A percentile compares a stretch with the other conserved stretches of the same genome.
Conservation (phyloP, 2,329 filamentous ascomycete species). For the Botrytis byssoidea region DNA sequence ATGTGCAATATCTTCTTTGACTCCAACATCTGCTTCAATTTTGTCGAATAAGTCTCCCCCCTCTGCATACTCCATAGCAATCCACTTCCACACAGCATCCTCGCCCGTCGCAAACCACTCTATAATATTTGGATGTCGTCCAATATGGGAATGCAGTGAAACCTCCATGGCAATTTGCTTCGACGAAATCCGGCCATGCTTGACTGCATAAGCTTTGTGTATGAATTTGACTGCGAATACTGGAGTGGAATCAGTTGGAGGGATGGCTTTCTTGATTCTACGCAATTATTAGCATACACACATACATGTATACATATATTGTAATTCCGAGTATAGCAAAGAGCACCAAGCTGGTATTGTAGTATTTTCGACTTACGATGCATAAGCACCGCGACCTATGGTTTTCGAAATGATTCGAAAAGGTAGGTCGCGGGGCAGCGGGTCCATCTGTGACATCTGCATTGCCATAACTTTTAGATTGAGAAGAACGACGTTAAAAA, state of each 20-base stretch:
- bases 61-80: slow-evolving; percentile 95
- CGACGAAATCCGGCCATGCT: slow-evolving; percentile 80
- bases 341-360: not conserved
- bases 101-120: slow-evolving; percentile 87
- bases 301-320: no score
- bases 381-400: slow-evolving; percentile 94
- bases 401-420: slow-evolving; percentile 96
- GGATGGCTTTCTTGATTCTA: slow-evolving; percentile 79
- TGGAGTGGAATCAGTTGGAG: slow-evolving; percentile 64
- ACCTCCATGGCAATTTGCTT: slow-evolving; percentile 94
- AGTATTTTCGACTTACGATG: slow-evolving; percentile 63
- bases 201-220: slow-evolving; percentile 91
- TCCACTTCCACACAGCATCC: slow-evolving; percentile 88
- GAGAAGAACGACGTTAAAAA: not conserved
- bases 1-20: slow-evolving; percentile 92
- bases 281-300: slow-evolving; percentile 22
- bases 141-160: slow-evolving; percentile 82
- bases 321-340: not conserved
- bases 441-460: slow-evolving; percentile 79
- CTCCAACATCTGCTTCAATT: slow-evolving; percentile 94
- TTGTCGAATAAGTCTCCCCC: slow-evolving; percentile 98
- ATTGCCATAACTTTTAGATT: slow-evolving; percentile 40
- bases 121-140: slow-evolving; percentile 89
- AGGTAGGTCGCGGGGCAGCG: slow-evolving; percentile 78
- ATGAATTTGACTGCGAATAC: slow-evolving; percentile 98